Evolutionary conservation across 164 flowering plant genomes (phyloP), one percentile per base, ranked within the genome.

Genomic region (Echeveria elegans): DNA sequence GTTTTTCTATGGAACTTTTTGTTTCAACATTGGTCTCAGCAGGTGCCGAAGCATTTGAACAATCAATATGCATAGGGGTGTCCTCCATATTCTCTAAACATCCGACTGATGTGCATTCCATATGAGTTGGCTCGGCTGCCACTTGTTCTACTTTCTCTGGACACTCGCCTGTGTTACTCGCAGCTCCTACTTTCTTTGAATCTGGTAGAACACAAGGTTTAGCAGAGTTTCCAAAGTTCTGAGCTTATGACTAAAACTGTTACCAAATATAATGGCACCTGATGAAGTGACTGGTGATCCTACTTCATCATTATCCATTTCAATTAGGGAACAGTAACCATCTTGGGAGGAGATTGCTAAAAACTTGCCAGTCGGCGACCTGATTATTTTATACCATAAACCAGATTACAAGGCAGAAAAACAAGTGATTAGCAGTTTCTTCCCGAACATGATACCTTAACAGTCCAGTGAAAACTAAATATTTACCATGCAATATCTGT

Each of bases 401-500:
- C n/a, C n/a, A n/a, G 36, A 63, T 18, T 62, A 7, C 24, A 31
- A 16, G 61, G 16, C 19, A 26, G 12, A 2, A 53, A 52, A 14
- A 15, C 31, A 56, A 11, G 61, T 56, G 61, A 28, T 56, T 9
- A 26, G 61, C 30, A 56, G 1, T 10, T 28, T 26, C 32, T 56
- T 9, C 43, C 14, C 2, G 21, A 19, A 32, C 26, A 62, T 18
- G 45, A 36, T 63, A 40, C 24, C 18, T 1, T 34, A 29, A 63
- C 29, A 63, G n/a, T n/a, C 66, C 47, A 23, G 71, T 67, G 24
- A 48, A 24, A 59, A 34, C 1, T 40, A 5, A 6, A 10, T 50
- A 32, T 58, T 72, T 82, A 95, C 99, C 99, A 95, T 67, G 97
- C 80, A 59, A 95, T 86, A 71, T 95, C 99, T 15, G 99, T 95